A percentile compares a stretch with the other conserved stretches of the same genome.
These are phyloP conservation scores for Mycena indigotica DNA, from an alignment of 768 basidiomycete species.

Conservation along the genomic window DNA sequence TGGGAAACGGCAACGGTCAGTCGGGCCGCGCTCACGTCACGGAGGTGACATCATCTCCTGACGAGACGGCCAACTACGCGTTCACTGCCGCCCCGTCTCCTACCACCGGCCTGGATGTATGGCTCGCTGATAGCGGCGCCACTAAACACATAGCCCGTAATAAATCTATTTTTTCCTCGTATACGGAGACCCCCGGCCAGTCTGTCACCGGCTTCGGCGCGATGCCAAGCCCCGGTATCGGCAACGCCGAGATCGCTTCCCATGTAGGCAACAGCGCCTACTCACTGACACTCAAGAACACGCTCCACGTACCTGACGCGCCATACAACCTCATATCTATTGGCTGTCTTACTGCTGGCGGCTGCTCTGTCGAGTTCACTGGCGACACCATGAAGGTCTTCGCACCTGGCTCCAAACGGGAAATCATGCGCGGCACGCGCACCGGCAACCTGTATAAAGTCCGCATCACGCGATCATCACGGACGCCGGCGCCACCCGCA, in stretches of 20 bases:
- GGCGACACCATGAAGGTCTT: constrained; percentile 13
- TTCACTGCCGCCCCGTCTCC: no score
- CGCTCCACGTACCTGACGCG: constrained; percentile 16
- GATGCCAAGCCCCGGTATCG: neutral
- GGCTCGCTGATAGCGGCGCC: constrained; percentile 4
- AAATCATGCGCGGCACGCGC: constrained; percentile 11
- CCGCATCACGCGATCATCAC: neutral
- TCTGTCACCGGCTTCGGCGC: constrained; percentile 2
- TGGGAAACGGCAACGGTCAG: no score
- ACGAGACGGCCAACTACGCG: no score
- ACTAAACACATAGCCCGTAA: constrained; percentile 1
- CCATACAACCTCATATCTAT: constrained; percentile 15
- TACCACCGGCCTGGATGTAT: no score
- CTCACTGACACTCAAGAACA: neutral
- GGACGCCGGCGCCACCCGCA: neutral
- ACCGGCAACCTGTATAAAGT: constrained; percentile 11
- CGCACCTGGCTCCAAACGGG: constrained; percentile 1
- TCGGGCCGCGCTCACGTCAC: no score
- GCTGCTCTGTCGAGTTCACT: constrained; percentile 14
- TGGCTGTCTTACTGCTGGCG: constrained; percentile 18
- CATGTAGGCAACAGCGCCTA: constrained; percentile 1
- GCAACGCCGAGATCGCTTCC: neutral
- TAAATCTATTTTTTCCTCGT: neutral
- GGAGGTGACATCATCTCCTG: no score
- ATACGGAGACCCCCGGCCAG: neutral